Evolutionary conservation across 192 early-diverging fungal genomes (phyloP).

Genomic region (Mortierella antarctica): DNA sequence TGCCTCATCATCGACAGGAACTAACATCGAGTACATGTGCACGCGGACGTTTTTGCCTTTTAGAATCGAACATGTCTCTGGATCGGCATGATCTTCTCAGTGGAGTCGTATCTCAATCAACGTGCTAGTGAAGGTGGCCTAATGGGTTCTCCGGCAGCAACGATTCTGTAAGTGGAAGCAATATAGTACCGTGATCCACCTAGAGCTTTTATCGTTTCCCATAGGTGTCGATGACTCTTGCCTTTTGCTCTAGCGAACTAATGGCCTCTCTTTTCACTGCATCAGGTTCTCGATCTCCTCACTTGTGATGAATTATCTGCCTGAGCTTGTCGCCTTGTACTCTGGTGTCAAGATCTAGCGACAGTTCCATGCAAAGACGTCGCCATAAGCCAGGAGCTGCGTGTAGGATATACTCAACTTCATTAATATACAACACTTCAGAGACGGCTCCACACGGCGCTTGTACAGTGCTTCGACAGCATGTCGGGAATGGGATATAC

Average conservation of each 20-base stretch:
- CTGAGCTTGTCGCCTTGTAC: conserved; percentile 29
- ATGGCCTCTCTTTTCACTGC: not conserved
- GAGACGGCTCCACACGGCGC: too few species aligned
- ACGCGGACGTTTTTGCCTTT: not conserved
- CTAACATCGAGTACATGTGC: not conserved
- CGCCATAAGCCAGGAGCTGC: too few species aligned
- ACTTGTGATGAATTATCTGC: conserved; percentile 42
- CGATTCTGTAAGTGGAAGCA: conserved; percentile 27
- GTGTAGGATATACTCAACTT: too few species aligned
- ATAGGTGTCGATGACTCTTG: too few species aligned
- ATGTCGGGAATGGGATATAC: too few species aligned
- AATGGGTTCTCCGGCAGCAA: conserved; percentile 35
- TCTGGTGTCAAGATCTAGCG: conserved; percentile 22
- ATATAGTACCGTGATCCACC: not conserved
- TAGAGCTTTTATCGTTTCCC: not conserved
- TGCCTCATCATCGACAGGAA: not conserved
- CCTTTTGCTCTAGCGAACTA: not conserved
- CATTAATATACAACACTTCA: too few species aligned
- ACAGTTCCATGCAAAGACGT: too few species aligned
- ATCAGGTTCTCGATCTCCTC: conserved; percentile 29
- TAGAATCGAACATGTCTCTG: conserved; percentile 41
- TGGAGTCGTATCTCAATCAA: conserved; percentile 48
- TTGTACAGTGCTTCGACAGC: too few species aligned
- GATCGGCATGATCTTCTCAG: conserved; percentile 43
- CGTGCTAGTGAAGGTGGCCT: conserved; percentile 48